Base-by-base conservation (phyloP, 345 rosid species). In the Aquilaria sinensis region DNA sequence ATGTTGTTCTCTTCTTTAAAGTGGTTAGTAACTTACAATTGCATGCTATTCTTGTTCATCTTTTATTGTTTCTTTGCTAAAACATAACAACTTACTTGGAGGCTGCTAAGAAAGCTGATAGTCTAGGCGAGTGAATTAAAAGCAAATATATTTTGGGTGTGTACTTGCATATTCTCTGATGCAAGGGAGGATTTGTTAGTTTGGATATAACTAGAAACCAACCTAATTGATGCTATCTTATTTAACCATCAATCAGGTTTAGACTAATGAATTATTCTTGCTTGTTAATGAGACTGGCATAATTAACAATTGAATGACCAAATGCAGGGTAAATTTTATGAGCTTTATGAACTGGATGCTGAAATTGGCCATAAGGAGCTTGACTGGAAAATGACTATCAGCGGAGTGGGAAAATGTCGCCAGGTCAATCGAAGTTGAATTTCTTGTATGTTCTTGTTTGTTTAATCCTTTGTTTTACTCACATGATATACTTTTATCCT, bases 291-390 rank as follows among this genome's bases (percentile, higher is more conserved):
- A 5, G 2, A 37, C 3, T 37, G 5, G 2, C 43, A 37, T 37
- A 59, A 62, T 29, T 46, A 31, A 62, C 9, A 67, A 47, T 33
- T 41, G 58, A 56, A 53, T 78, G 56, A 47, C 61, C 72, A 57
- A 63, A 53, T 65, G 65, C 66, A 93, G 96, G 98, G 98, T 30
- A 93, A 87, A 57, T 90, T 90, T 63, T 93, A 90, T 67, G 98
- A 93, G 82, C 96, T 93, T 15, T 93, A 93, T 73, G 97, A 93
- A 77, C 70, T 87, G 45, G 98, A 93, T 83, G 98, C 98, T 75
- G 98, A 90, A 77, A 62, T 86, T 77, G 98, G 97, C 37, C 96
- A 93, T 69, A 84, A 79, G 67, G 98, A 88, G 75, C 86, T 93
- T 66, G 97, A 85, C 67, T 93, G 98, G 98, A 93, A 93, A 77